Base-by-base conservation (phyloP, 495 filamentous ascomycete genomes). In the Neurospora terricola region DNA sequence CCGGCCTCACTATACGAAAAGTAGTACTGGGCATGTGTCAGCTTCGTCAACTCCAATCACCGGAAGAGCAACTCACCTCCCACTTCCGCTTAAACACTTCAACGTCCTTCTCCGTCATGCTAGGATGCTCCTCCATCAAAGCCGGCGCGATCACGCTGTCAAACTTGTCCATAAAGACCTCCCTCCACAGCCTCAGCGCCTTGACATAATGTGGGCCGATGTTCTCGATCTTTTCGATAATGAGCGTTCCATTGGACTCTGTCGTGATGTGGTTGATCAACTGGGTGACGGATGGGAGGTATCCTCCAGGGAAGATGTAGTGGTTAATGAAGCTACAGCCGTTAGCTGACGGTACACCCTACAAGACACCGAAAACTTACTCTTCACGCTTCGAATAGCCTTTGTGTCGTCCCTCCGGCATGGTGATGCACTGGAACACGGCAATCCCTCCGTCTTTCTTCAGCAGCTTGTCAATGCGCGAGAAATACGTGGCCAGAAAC, bases 231-330 rank as follows among this genome's bases (percentile, higher is more conserved):
- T 81, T 84, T 69, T 92, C 88, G 14, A 93, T 83, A 59, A 92
- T 83, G 36, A 92, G 82, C 1, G 85, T 86, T 0, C 86, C 88
- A 37, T 81, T 83, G 5, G 87, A 88, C 62, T 90, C 88, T 39
- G 80, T 81, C 38, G 83, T 85, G 69, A 93, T 88, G 42, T 88
- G 84, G 43, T 85, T 83, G 30, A 91, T 81, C 38, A 92, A 81
- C 75, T 91, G 88, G 34, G 85, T 88, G 38, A 88, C 84, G 6
- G 89, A 91, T 16, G 90, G 90, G 0, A 93, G 82, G 77, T 93
- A 90, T 3, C 91, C 91, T 48, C 90, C 90, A 2, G 91, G 91
- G 77, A 93, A 93, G 71, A 93, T 92, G 75, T 92, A 92, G 72
- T 87, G 88, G 42, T 90, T 85, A 77, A 93, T 92, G 79, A 93